Base-by-base conservation (phyloP, 768 basidiomycete genomes). In the Gymnopilus junonius region DNA sequence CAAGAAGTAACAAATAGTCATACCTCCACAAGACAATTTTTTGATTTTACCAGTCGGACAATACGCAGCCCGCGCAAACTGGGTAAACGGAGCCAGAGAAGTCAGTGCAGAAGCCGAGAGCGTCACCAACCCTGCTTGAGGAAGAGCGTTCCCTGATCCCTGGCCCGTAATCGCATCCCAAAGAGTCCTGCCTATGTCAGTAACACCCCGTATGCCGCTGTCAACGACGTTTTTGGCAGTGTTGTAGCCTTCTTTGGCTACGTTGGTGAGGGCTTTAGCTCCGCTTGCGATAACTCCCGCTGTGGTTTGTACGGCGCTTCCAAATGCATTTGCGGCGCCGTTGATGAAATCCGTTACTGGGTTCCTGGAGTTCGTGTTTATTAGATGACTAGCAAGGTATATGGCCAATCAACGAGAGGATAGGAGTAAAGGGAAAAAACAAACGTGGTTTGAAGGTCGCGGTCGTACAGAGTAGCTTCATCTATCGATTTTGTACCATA, bases 41-140 rank as follows among this genome's bases (percentile, higher is more conserved):
- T 66, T 66, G 10, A 77, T 64, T 45, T 70, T 70, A 29, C 68
- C 64, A 8, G 67, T 70, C 23, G 67, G 67, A 64, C 76, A 76
- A 62, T 75, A 76, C 20, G 76, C 73, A 43, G 76, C 74, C 54
- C 74, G 69, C 53, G 76, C 70, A 58, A 76, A 75, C 61, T 76
- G 75, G n/a, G 70, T 75, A 60, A 77, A 77, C 6, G 73, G 74
- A 23, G 64, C 64, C 10, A 68, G 23, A n/a, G 59, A 40, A 14
- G 64, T 17, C 17, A 67, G 40, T 12, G 64, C 64, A n/a, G 62
- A 42, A 1, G 62, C 12, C 3, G 62, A 63, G 2, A 63, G 48
- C 0, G 56, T 25, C 3, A 6, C 10, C 25, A 27, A 8, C 25
- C 45, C 45, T 1, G 23, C 45, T 15, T 46, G 45, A 27, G 45